A percentile compares a stretch with the other conserved stretches of the same genome.
Evolutionary conservation across 2,329 filamentous ascomycete genomes (phyloP).

Genomic region (Fusarium incarnatum): DNA sequence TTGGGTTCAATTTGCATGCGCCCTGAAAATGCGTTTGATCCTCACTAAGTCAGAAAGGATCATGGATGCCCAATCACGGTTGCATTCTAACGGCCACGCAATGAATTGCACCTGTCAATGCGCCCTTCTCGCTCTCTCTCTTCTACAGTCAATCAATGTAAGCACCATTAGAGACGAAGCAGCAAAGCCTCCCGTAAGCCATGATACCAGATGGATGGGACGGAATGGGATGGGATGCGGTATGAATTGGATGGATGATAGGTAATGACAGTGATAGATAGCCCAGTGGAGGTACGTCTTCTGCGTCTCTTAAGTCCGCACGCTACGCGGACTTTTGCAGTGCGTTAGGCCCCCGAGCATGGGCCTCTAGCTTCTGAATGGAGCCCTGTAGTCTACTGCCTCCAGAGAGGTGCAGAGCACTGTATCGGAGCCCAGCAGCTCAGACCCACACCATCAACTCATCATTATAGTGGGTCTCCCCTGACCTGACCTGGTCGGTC

Average conservation of each 20-base stretch:
- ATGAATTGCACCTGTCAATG: not conserved
- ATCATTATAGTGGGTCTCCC: conserved; percentile 18
- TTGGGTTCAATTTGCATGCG: conserved; percentile 28
- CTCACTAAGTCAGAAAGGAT: not conserved
- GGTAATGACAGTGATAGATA: conserved; percentile 1
- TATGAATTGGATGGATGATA: not conserved
- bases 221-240: not conserved
- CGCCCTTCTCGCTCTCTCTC: not conserved
- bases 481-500: conserved; percentile 17
- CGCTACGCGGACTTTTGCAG: conserved; percentile 10
- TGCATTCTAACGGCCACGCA: conserved; percentile 16
- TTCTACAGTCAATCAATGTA: conserved; percentile 1
- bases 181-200: conserved; percentile 35
- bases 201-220: conserved; percentile 1
- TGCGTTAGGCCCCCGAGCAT: not conserved
- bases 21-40: conserved; percentile 32
- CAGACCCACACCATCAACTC: conserved; percentile 24
- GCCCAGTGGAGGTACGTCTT: not conserved
- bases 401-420: not conserved
- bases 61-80: conserved; percentile 16
- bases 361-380: not conserved
- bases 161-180: conserved; percentile 30
- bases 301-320: conserved; percentile 5
- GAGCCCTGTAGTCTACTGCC: not conserved
- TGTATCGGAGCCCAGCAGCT: not conserved